A percentile compares a stretch with the other conserved stretches of the same genome.
phyloP scores from a whole-genome alignment of 2,329 filamentous ascomycete genomes.

The Cryoendolithus antarcticus region DNA sequence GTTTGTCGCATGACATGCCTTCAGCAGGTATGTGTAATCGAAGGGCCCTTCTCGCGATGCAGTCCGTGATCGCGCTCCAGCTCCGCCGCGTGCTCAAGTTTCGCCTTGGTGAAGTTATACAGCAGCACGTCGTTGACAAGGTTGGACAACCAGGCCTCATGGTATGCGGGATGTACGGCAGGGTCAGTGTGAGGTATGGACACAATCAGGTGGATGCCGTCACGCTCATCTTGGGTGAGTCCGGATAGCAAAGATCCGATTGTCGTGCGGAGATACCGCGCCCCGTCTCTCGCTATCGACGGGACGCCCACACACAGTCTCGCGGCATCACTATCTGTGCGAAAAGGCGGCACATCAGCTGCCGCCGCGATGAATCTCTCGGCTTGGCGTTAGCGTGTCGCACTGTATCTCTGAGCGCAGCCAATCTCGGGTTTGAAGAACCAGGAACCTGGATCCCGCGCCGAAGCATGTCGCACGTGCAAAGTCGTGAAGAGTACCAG shows the following conservation, averaged over 20 bases:
- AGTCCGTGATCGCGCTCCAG: conserved; percentile 19
- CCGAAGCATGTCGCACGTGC: too few species aligned
- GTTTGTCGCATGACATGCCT: conserved; percentile 26
- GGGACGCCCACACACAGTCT: conserved; percentile 34
- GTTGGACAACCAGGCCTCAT: conserved; percentile 28
- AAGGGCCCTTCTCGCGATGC: conserved; percentile 29
- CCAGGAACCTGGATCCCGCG: too few species aligned
- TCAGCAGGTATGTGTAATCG: conserved; percentile 33
- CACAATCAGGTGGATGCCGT: conserved; percentile 29
- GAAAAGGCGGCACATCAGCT: too few species aligned
- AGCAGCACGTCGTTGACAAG: conserved; percentile 30
- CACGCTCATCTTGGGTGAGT: conserved; percentile 29
- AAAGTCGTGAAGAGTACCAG: too few species aligned
- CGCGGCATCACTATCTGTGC: too few species aligned
- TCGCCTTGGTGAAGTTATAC: conserved; percentile 25
- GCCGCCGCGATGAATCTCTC: too few species aligned
- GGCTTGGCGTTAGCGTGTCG: too few species aligned
- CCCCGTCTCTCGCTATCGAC: conserved; percentile 28
- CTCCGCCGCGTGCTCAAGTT: conserved; percentile 23
- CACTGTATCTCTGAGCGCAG: too few species aligned
- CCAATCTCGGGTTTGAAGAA: too few species aligned
- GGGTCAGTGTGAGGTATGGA: conserved; percentile 35
- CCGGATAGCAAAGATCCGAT: conserved; percentile 34
- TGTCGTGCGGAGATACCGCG: conserved; percentile 29
- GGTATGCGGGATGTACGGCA: conserved; percentile 27